phyloP scores from a whole-genome alignment of 2,329 filamentous ascomycete genomes.

The Trichoderma sp. region DNA sequence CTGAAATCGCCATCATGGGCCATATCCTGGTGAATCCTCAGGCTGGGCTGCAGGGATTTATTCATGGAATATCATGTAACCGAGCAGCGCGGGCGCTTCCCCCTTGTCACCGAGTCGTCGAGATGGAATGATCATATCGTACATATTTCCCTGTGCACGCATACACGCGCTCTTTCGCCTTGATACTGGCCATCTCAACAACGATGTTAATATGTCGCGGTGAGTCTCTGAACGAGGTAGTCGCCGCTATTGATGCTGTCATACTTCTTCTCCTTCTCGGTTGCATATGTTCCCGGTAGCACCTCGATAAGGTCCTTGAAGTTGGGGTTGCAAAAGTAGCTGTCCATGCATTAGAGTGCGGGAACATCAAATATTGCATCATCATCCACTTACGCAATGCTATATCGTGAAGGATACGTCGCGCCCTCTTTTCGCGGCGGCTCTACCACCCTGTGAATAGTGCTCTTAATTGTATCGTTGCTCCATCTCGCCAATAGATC shows the following conservation, averaged over 20 bases:
- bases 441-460: slow-evolving; percentile 86
- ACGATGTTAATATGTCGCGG: slow-evolving; percentile 61
- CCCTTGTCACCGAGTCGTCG: background rate
- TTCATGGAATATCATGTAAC: background rate
- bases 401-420: slow-evolving; percentile 76
- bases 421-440: slow-evolving; percentile 63
- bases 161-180: background rate
- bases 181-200: background rate
- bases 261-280: slow-evolving; percentile 74
- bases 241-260: slow-evolving; percentile 74
- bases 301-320: slow-evolving; percentile 74
- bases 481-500: slow-evolving; percentile 86
- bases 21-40: background rate
- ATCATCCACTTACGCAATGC: slow-evolving; percentile 65
- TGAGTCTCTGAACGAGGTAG: slow-evolving; percentile 76
- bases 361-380: background rate
- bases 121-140: background rate
- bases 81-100: background rate
- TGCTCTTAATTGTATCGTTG: slow-evolving; percentile 89
- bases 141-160: background rate
- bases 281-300: slow-evolving; percentile 72
- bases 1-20: background rate
- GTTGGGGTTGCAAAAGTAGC: slow-evolving; percentile 89
- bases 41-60: background rate
- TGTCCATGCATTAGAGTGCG: slow-evolving; percentile 29